Evolutionary conservation across 305 asterid genomes (phyloP), one percentile per base, ranked within the genome.

Genomic region (Ruellia speciosa): DNA sequence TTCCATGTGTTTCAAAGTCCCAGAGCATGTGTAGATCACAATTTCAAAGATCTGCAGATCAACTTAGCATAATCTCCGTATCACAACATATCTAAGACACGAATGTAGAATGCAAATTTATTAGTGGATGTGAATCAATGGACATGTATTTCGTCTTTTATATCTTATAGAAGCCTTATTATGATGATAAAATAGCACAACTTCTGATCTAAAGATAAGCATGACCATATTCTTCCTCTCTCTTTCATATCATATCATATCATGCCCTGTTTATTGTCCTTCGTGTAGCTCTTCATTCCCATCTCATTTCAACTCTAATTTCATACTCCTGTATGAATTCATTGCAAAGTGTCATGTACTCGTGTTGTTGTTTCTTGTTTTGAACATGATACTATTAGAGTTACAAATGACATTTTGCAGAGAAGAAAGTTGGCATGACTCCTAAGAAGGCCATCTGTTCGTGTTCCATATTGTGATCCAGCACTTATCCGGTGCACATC

Each of bases 381-480:
- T n/a, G n/a, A n/a, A n/a, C n/a, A n/a, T n/a, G n/a, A n/a, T n/a
- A n/a, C n/a, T n/a, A n/a, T n/a, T n/a, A n/a, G n/a, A n/a, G n/a
- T n/a, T n/a, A n/a, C 37, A 33, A 33, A 33, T 33, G 37, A 4
- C 37, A 33, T 33, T 33, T 33, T 39, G 63, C 87, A 81, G 85
- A 79, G 70, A 86, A 86, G 85, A 86, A 86, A 81, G 72, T 81
- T 14, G 88, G 78, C n/a, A 79, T 83, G 66, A 57, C 69, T 65
- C 81, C 87, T 18, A 77, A 83, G 69, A 79, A 73, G 77, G 76
- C 72, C 56, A 59, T 81, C 6, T 86, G 92, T 62, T 71, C 85
- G n/a, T 86, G 95, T 67, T 77, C 92, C 70, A 79, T 86, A 77
- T 70, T 86, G 88, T 86, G 84, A 85, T 75, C 41, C 46, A 60